Evolutionary conservation across 2,329 filamentous ascomycete species (phyloP), one percentile per base, ranked within the genome.

Genomic region (Pseudodiploospora longispora): DNA sequence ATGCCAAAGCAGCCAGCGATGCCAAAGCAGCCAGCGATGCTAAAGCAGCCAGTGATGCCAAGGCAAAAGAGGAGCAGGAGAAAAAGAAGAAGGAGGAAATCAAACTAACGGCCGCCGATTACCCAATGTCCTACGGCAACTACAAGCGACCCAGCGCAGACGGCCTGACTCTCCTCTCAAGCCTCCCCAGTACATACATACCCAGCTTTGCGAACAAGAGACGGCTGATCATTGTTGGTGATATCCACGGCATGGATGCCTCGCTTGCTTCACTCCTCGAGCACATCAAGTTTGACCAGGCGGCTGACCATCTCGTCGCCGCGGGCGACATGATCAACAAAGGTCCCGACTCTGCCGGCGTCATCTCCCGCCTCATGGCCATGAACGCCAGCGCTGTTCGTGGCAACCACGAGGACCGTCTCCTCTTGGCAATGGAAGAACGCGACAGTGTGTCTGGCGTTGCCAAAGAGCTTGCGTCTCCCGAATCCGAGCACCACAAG

Each of bases 331-430:
- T 91, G 60, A 75, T 97, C 54, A 82, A 82, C 59, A 95, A 95
- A 65, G 90, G 91, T 0, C 88, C 90, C 8, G 82, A 95, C 64
- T 91, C 86, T 30, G 57, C 74, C 1, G 87, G 83, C 33, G 87
- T 95, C 1, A 73, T 97, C 39, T 78, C 84, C 46, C 71, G 89
- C 36, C 83, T 87, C 33, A 85, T 88, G 60, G 66, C 76, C 10
- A 67, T 91, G 33, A 77, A 78, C 41, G 90, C 91, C 27, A 87
- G 83, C 30, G 87, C 81, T 50, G 88, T 97, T 6, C 82, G 91
- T 41, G 93, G 93, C 12, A 96, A 96, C 65, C 87, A 95, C 66
- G 93, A 98, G 61, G 90, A 97, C 61, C 76, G 82, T 27, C 73
- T 96, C 19, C 73, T 97, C n/a, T 73, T 83, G 6, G 75, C 81